Evolutionary conservation across 768 basidiomycete species (phyloP).

Genomic region (Holtermannia corniformis): DNA sequence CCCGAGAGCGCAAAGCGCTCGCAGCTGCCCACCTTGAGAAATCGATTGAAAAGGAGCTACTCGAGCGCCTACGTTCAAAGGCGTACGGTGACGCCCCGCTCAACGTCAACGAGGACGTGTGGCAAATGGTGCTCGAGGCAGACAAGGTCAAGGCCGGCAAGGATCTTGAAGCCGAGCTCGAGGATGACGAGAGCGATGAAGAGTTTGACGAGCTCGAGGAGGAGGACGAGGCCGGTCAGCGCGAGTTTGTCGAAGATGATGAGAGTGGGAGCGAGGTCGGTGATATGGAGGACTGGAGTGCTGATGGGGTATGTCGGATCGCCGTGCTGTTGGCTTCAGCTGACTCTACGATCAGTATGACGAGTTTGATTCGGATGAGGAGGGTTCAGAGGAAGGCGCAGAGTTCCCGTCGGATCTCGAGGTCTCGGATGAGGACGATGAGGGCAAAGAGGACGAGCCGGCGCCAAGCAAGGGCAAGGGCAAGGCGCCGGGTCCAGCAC

Average conservation of each 20-base stretch:
- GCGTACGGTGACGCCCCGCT: conserved; percentile 96
- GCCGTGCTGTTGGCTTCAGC: not conserved
- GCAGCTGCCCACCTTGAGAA: conserved; percentile 90
- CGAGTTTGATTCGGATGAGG: conserved; percentile 36
- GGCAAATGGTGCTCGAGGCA: conserved; percentile 80
- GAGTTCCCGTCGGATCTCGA: conserved; percentile 37
- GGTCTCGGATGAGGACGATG: conserved; percentile 44
- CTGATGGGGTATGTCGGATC: conserved; percentile 27
- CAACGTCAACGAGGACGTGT: conserved; percentile 95
- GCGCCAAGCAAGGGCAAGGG: conserved; percentile 57
- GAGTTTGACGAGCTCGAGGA: conserved; percentile 48
- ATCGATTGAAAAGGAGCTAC: conserved; percentile 89
- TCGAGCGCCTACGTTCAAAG: conserved; percentile 89
- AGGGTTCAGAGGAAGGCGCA: conserved; percentile 18
- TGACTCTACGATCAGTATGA: conserved; percentile 24
- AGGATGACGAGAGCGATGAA: conserved; percentile 41
- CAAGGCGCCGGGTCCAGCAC: conserved; percentile 38
- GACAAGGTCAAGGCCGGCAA: conserved; percentile 47
- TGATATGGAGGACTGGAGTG: conserved; percentile 49
- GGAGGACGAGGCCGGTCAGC: conserved; percentile 48
- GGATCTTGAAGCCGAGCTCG: conserved; percentile 45
- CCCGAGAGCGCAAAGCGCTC: conserved; percentile 89
- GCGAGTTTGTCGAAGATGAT: conserved; percentile 51
- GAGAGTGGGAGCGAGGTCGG: conserved; percentile 72
- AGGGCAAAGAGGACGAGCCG: conserved; percentile 42